phyloP scores from a whole-genome alignment of 2,329 filamentous ascomycete genomes.

The Penicillium aurantiogriseum region DNA sequence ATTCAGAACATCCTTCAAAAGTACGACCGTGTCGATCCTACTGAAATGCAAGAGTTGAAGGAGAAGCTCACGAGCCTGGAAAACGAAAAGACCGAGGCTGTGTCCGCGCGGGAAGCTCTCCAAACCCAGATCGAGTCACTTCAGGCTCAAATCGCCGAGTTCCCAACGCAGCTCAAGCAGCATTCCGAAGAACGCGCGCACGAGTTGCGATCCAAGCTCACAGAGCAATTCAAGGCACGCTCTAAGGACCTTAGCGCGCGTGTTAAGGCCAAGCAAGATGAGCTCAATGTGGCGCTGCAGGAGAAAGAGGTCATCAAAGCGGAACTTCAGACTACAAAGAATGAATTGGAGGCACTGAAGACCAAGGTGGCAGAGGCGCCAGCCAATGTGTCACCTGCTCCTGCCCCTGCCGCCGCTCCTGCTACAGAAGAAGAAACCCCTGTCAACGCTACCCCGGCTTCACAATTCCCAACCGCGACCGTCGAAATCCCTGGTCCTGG shows the following conservation, averaged over 20 bases:
- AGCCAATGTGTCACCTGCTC: slow-evolving; percentile 35
- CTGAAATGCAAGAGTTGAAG: slow-evolving; percentile 86
- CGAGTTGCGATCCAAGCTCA: slow-evolving; percentile 49
- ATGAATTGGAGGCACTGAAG: slow-evolving; percentile 53
- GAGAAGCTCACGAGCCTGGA: slow-evolving; percentile 67
- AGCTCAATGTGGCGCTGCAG: slow-evolving; percentile 49
- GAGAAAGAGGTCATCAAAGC: slow-evolving; percentile 69
- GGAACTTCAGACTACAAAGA: slow-evolving; percentile 62
- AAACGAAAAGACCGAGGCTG: slow-evolving; percentile 64
- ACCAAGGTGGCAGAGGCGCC: slow-evolving; percentile 55
- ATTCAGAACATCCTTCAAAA: slow-evolving; percentile 94
- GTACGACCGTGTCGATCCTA: slow-evolving; percentile 91
- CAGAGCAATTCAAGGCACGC: slow-evolving; percentile 54
- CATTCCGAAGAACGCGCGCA: slow-evolving; percentile 48
- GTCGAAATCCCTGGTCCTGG: slow-evolving; percentile 24
- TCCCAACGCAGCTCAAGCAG: slow-evolving; percentile 49
- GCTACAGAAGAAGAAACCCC: slow-evolving; percentile 46
- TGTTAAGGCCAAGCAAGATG: slow-evolving; percentile 53
- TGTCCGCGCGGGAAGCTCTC: slow-evolving; percentile 61
- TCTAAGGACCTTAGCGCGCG: slow-evolving; percentile 65
- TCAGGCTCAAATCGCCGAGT: slow-evolving; percentile 50
- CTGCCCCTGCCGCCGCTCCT: slow-evolving; percentile 16
- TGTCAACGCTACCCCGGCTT: slow-evolving; percentile 32
- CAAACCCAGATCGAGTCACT: slow-evolving; percentile 50
- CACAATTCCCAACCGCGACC: slow-evolving; percentile 32